phyloP scores from a whole-genome alignment of 108 stramenopile genomes.

The Tribonema minus region DNA sequence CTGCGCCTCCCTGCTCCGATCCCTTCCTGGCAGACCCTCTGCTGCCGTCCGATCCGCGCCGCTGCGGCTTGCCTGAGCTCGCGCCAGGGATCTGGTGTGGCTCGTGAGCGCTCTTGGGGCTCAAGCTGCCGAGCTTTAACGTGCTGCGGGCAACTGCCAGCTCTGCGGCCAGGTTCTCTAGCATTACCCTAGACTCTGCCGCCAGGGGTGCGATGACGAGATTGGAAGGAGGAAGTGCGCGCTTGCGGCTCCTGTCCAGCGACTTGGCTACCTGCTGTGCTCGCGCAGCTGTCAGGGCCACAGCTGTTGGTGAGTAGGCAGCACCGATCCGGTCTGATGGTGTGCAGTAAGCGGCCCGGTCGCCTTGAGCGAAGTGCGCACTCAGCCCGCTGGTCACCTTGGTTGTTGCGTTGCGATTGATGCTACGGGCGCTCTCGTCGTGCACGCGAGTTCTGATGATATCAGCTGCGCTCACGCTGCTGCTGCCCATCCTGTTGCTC shows the following conservation, averaged over 20 bases:
- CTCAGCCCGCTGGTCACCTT: constrained; percentile 1
- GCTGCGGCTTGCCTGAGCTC: not conserved
- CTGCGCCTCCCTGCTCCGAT: not conserved
- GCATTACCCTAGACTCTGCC: constrained; percentile 16
- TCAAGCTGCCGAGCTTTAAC: not conserved
- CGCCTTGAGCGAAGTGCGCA: constrained; percentile 7
- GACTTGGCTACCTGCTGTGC: constrained; percentile 11
- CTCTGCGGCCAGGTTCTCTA: constrained; percentile 8
- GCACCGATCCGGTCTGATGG: constrained; percentile 26
- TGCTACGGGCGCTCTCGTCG: constrained; percentile 27
- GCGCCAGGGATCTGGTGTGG: not conserved
- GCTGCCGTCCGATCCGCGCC: not conserved
- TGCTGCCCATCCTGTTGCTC: too few species aligned
- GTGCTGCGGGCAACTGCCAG: not conserved
- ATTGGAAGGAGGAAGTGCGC: not conserved
- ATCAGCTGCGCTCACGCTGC: constrained; percentile 32
- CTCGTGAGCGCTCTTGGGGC: not conserved
- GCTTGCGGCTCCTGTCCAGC: not conserved
- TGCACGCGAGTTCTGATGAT: constrained; percentile 17
- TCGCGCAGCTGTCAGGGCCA: constrained; percentile 6
- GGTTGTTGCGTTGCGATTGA: constrained; percentile 4
- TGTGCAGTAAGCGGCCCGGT: constrained; percentile 9
- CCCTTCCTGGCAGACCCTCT: not conserved
- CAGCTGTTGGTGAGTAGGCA: constrained; percentile 13
- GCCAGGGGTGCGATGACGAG: constrained; percentile 24